Evolutionary conservation across 495 filamentous ascomycete genomes (phyloP), one percentile per base, ranked within the genome.

Genomic region (Ascodesmis nigricans): DNA sequence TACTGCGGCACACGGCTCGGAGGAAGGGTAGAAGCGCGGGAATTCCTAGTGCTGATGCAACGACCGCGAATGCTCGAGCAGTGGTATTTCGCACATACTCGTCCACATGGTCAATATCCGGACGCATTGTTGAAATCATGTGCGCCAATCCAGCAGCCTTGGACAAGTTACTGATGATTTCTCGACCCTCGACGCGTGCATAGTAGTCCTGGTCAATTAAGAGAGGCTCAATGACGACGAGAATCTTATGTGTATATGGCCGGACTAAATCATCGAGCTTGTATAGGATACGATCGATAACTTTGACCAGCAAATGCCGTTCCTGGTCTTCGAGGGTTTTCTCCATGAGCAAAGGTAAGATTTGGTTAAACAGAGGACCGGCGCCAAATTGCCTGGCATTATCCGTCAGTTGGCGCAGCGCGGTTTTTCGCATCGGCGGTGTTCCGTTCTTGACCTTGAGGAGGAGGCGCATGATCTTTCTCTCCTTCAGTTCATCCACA

Each of bases 1-100:
- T 95, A 58, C 80, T 91, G 46, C 81, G 71, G 52, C 84, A 95
- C 8, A 95, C 87, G 32, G 90, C 90, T 41, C 81, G 72, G 24
- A 95, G 62, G 65, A 99, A 95, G 3, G 90, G 87, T 25, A 95
- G 67, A 25, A 99, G 69, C 7, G 83, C 80, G 5, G 90, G 90
- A 29, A 99, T 93, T 39, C 90, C 90, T 3, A 99, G 71, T 9
- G 90, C 90, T 21, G 82, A 92, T 9, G 90, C 90, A 16, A 99
- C 90, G 3, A 95, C 90, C 33, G 90, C 90, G 47, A 99, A 93
- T 3, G 90, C 90, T 58, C 90, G 67, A 39, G 90, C 90, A 3
- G 90, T 99, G 1, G 90, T 99, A 58, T 99, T 99, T 51, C 90
- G 66, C n/a, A 99, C 90, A 55, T 99, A 95, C 48, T 99, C 90